Conservation (phyloP, 1,139 yeast genomes). For the Pichia terricola region DNA sequence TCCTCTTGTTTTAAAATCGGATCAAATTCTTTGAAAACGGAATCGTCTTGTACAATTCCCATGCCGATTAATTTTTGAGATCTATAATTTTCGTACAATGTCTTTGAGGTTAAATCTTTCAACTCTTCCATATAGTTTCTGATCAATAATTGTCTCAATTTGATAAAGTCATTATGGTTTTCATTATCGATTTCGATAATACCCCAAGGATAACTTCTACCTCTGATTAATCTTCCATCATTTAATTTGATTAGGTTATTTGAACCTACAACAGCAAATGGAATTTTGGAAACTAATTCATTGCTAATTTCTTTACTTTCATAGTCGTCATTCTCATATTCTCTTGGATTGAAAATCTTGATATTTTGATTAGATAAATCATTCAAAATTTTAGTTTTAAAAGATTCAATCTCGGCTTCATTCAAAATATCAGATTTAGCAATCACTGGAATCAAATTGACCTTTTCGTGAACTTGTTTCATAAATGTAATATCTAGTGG, state of each 20-base stretch:
- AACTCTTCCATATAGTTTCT: slow-evolving; percentile 91
- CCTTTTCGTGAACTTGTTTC: slow-evolving; percentile 84
- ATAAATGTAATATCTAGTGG: slow-evolving; percentile 84
- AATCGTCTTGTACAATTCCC: slow-evolving; percentile 89
- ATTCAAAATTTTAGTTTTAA: slow-evolving; percentile 65
- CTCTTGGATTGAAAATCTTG: slow-evolving; percentile 69
- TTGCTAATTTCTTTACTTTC: slow-evolving; percentile 62
- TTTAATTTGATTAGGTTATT: slow-evolving; percentile 61
- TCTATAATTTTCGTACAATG: slow-evolving; percentile 82
- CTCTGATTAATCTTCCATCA: slow-evolving; percentile 79
- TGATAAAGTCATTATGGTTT: slow-evolving; percentile 86
- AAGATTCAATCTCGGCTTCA: slow-evolving; percentile 69
- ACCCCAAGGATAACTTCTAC: slow-evolving; percentile 98
- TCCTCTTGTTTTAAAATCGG: slow-evolving; percentile 91
- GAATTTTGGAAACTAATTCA: slow-evolving; percentile 62
- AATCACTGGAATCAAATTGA: slow-evolving; percentile 87
- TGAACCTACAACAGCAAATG: slow-evolving; percentile 94
- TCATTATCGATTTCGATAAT: slow-evolving; percentile 92
- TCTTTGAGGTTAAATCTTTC: slow-evolving; percentile 73
- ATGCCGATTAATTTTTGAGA: slow-evolving; percentile 66
- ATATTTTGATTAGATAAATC: slow-evolving; percentile 74
- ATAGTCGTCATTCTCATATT: slow-evolving; percentile 78
- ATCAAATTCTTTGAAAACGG: slow-evolving; percentile 89
- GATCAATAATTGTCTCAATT: slow-evolving; percentile 80
- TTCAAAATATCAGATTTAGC: slow-evolving; percentile 93